Evolutionary conservation across 345 rosid species (phyloP).

Genomic region (Populus euphratica): DNA sequence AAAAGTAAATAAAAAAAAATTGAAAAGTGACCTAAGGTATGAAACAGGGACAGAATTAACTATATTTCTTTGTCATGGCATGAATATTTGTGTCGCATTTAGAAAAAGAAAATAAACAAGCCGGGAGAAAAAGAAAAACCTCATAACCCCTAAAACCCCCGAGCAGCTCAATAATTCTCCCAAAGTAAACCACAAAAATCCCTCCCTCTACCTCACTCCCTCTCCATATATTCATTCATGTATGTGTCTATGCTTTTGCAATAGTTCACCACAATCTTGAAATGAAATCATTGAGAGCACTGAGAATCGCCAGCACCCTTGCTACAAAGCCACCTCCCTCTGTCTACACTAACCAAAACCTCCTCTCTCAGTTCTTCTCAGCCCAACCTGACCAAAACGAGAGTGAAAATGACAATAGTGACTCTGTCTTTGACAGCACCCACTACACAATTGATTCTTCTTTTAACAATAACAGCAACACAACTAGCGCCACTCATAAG

Average conservation of each 20-base stretch:
- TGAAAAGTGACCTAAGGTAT: too few relatives aligned
- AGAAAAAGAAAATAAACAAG: too few relatives aligned
- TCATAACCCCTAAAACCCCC: too few relatives aligned
- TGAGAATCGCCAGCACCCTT: slow-evolving; percentile 11
- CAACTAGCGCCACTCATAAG: slow-evolving; percentile 10
- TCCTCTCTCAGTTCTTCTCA: slow-evolving; percentile 44
- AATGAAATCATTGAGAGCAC: slow-evolving; percentile 51
- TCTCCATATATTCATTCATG: too few relatives aligned
- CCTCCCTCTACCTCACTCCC: too few relatives aligned
- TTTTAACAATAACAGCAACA: not conserved
- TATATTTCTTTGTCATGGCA: too few relatives aligned
- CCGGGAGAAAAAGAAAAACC: too few relatives aligned
- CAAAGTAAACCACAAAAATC: too few relatives aligned
- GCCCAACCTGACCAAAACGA: slow-evolving; percentile 53
- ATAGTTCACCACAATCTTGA: not conserved
- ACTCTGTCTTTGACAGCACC: slow-evolving; percentile 59
- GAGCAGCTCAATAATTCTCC: too few relatives aligned
- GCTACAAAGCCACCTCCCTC: slow-evolving; percentile 20
- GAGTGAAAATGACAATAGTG: slow-evolving; percentile 25
- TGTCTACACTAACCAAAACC: slow-evolving; percentile 6
- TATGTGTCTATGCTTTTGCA: not conserved
- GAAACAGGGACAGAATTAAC: too few relatives aligned
- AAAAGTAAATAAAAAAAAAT: too few relatives aligned
- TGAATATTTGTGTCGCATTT: too few relatives aligned
- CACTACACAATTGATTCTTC: slow-evolving; percentile 39